A percentile compares a stretch with the other conserved stretches of the same genome.
phyloP scores from a whole-genome alignment of 2,329 filamentous ascomycete genomes.

The Zymoseptoria passerinii region DNA sequence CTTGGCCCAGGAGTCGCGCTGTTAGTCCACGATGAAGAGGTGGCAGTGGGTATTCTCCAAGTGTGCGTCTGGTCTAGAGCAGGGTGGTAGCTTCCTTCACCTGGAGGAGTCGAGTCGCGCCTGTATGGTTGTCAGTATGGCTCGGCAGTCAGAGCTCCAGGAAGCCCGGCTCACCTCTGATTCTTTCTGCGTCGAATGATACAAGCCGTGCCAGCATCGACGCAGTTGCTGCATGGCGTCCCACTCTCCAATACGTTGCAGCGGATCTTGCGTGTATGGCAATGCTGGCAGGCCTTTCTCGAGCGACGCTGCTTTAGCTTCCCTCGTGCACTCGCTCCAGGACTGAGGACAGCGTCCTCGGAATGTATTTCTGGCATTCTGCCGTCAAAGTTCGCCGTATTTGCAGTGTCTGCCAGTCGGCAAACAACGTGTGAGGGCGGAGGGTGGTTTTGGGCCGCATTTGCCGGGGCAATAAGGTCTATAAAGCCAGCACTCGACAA shows the following conservation, averaged over 20 bases:
- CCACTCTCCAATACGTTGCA: conserved; percentile 1
- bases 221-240: neutral
- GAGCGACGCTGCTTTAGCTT: conserved; percentile 2
- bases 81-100: conserved; percentile 7
- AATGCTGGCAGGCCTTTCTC: neutral
- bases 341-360: conserved; percentile 3
- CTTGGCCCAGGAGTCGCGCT: neutral
- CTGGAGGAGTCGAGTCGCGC: conserved; percentile 15
- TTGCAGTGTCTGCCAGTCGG: neutral
- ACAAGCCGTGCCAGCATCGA: neutral
- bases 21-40: conserved; percentile 7
- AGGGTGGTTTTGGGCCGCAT: neutral
- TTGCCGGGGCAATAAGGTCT: neutral
- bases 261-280: conserved; percentile 1
- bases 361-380: neutral
- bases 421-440: neutral
- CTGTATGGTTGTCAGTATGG: conserved; percentile 2
- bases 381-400: neutral
- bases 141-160: neutral
- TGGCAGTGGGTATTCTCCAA: conserved; percentile 11
- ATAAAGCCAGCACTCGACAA: neutral
- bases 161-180: neutral
- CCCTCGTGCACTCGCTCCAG: conserved; percentile 2
- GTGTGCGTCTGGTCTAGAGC: conserved; percentile 17
- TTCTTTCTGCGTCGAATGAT: neutral